Evolutionary conservation across 306 rosid species (phyloP).

Genomic region (Senna tora): DNA sequence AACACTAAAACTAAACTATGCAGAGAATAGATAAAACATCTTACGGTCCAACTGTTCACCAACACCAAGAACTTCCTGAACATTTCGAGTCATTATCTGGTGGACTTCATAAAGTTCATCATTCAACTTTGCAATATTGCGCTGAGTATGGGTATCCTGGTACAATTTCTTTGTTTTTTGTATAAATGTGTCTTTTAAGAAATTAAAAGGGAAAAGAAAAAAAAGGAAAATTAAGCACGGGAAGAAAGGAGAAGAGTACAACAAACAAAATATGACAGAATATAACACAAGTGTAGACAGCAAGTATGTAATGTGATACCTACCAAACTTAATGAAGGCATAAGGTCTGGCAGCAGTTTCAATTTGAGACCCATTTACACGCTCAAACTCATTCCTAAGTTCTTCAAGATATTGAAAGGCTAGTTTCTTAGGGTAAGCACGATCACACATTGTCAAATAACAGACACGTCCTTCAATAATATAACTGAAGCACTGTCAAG

Average conservation of each 20-base stretch:
- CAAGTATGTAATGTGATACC: constrained; percentile 29
- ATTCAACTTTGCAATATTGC: constrained; percentile 94
- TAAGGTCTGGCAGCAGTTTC: constrained; percentile 99
- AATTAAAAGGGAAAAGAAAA: constrained; percentile 34
- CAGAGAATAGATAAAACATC: constrained; percentile 44
- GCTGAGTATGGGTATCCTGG: constrained; percentile 98
- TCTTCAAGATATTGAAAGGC: constrained; percentile 99
- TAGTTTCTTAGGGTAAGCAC: constrained; percentile 97
- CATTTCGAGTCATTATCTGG: constrained; percentile 99
- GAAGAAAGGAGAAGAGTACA: constrained; percentile 14
- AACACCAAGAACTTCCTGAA: constrained; percentile 99
- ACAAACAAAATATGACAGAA: constrained; percentile 18
- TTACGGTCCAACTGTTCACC: constrained; percentile 99
- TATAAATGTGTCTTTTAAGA: constrained; percentile 81
- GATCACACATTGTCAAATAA: constrained; percentile 98
- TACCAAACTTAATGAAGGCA: constrained; percentile 99
- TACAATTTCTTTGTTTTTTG: constrained; percentile 98
- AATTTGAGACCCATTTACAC: constrained; percentile 83
- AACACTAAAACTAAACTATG: constrained; percentile 20
- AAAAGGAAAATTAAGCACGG: constrained; percentile 39
- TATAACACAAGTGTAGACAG: not conserved
- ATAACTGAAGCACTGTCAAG: constrained; percentile 78
- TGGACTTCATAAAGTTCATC: constrained; percentile 99
- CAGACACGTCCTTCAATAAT: constrained; percentile 96
- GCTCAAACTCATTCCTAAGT: constrained; percentile 95